Evolutionary conservation across 2,329 filamentous ascomycete species (phyloP).

Genomic region (Trichoderma sp.): DNA sequence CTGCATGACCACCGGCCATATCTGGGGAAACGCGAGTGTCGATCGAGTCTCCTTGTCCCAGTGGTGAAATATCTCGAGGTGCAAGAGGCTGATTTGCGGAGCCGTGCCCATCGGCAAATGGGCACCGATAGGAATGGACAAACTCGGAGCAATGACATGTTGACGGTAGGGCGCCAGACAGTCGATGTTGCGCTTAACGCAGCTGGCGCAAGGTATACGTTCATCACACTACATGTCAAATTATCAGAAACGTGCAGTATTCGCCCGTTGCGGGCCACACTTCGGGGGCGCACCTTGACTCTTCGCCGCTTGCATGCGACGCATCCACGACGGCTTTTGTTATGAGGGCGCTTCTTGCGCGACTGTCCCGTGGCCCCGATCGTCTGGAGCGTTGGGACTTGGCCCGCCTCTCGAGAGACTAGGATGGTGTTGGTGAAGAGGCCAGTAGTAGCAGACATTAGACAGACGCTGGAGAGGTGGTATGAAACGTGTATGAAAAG

Average conservation of each 20-base stretch:
- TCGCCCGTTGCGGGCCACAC: not conserved
- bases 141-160: not conserved
- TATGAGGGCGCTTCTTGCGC: conserved; percentile 1
- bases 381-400: not conserved
- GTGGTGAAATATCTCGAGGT: not conserved
- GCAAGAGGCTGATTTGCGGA: not conserved
- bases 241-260: not conserved
- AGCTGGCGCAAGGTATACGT: not conserved
- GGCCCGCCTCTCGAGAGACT: not conserved
- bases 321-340: conserved; percentile 4
- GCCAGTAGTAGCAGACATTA: not conserved
- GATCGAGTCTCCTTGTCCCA: not conserved
- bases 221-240: not conserved
- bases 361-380: not conserved
- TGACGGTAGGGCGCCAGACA: not conserved
- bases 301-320: conserved; percentile 4
- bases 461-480: not conserved
- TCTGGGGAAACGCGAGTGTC: not conserved
- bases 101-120: not conserved
- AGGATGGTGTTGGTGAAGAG: conserved; percentile 3
- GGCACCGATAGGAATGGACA: not conserved
- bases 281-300: not conserved
- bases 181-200: not conserved
- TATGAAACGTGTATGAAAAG: not conserved
- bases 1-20: not conserved